Evolutionary conservation across 2,329 filamentous ascomycete species (phyloP), one percentile per base, ranked within the genome.

Genomic region (Rutstroemia sp.): DNA sequence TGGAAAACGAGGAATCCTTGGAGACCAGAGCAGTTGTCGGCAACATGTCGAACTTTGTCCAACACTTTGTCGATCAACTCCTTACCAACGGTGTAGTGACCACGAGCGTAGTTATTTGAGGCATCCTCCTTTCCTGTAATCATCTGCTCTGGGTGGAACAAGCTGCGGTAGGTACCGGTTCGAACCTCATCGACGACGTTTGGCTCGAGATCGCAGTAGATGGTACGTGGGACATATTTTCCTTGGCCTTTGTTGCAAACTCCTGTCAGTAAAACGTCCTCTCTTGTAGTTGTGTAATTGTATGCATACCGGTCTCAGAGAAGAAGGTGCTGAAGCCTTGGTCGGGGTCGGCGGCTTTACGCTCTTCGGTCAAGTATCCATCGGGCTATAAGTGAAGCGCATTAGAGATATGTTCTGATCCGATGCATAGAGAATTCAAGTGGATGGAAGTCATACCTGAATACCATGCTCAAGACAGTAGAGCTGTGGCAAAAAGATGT

Each of bases 401-500:
- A 70, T 79, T 57, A 76, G 70, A 57, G 55, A 51, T 10, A 37
- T 1, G 41, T 57, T 59, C 23, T 18, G 52, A 30, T 46, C 41
- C 10, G 49, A 21, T 44, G 34, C 23, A 46, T 6, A 49, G 25
- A 49, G 5, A 27, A 21, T 19, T 47, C 27, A 48, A 27, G 48
- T 5, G 19, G n/a, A 48, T 38, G 55, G 58, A 59, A 58, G 66
- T 75, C 85, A 66, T 86, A 96, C 92, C 88, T 96, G 89, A 70
- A 99, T 99, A 72, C 94, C 94, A 77, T 99, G 94, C 85, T 99
- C 94, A 72, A 99, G 90, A 80, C 94, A 99, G 86, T 99, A 99
- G 64, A 99, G 90, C 94, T 99, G 76, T 62, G 62, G 34, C 65
- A 63, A 67, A 65, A 69, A 62, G 59, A 66, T 58, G 60, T 58